Evolutionary conservation across 352 stramenopile species (phyloP), one percentile per base, ranked within the genome.

Genomic region (Globisporangium splendens): DNA sequence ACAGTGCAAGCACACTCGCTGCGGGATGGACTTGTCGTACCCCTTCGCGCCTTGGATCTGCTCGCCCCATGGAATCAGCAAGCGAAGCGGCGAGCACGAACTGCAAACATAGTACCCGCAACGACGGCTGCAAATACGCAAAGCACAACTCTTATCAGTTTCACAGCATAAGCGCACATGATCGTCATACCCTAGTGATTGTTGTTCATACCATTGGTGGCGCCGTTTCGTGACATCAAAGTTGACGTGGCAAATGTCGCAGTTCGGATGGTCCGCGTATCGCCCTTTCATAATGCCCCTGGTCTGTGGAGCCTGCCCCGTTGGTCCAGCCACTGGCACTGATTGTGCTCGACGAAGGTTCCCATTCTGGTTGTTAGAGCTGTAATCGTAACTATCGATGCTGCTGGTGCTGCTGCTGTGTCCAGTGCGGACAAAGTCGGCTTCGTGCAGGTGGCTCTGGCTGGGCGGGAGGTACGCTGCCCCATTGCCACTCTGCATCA

Each of bases 231-330:
- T 75, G 44, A 90, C 64, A 41, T 90, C 80, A 39, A 90, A 90
- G 12, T 38, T 39, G n/a, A 77, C 50, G n/a, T 49, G 54, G 66
- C 80, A 90, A 33, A 88, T 66, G 47, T 88, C 77, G 68, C 77
- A 88, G 51, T 82, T 84, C 2, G 80, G 80, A 43, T 90, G 77
- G 54, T 86, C 70, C 8, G 69, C 62, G 61, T 90, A 90, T 17
- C 77, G 77, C 1, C 68, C 54, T 17, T 48, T 75, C 22, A 83
- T 50, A 12, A 85, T 58, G 2, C 75, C 73, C 24, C 46, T 59
- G 3, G 53, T 48, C 54, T 52, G 31, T 12, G 61, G 39, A 39
- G 56, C 21, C 14, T 15, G 22, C 43, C 38, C 54, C 39, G 28
- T 35, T 35, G 28, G 28, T 10, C 43, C 42, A 18, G 42, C 31